phyloP scores from a whole-genome alignment of 164 flowering plant species.

The Umbilicus rupestris region DNA sequence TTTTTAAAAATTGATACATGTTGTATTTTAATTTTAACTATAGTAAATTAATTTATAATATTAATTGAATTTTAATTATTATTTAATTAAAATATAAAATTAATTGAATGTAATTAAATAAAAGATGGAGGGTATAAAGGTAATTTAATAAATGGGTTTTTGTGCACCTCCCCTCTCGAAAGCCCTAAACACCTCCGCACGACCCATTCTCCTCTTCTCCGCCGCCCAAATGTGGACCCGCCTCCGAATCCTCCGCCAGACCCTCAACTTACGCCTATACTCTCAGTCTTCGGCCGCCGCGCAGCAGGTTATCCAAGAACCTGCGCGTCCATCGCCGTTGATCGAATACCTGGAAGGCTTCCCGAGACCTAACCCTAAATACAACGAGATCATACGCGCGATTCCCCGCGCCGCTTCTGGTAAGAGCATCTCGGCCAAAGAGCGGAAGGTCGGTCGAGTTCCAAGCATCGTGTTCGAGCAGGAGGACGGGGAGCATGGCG shows the following conservation, averaged over 20 bases:
- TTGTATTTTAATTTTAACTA: too few species aligned
- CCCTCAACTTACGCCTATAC: conserved; percentile 14
- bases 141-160: too few species aligned
- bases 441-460: conserved; percentile 64
- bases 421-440: conserved; percentile 41
- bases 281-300: conserved; percentile 39
- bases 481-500: conserved; percentile 85
- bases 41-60: too few species aligned
- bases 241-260: conserved; percentile 18
- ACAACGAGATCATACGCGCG: conserved; percentile 61
- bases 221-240: conserved; percentile 31
- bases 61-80: too few species aligned
- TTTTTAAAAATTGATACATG: too few species aligned
- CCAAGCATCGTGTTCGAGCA: conserved; percentile 88
- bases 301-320: conserved; percentile 11
- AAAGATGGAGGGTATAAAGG: too few species aligned
- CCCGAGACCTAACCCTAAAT: conserved; percentile 72
- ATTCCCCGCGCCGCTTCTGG: conserved; percentile 59
- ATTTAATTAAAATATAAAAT: too few species aligned
- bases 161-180: background rate
- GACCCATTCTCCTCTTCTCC: background rate
- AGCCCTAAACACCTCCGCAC: too few species aligned
- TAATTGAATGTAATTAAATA: too few species aligned
- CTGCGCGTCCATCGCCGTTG: conserved; percentile 12
- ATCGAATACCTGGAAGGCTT: conserved; percentile 47